Base-by-base conservation (phyloP, 2,329 filamentous ascomycete genomes). In the Colletotrichum karsti region DNA sequence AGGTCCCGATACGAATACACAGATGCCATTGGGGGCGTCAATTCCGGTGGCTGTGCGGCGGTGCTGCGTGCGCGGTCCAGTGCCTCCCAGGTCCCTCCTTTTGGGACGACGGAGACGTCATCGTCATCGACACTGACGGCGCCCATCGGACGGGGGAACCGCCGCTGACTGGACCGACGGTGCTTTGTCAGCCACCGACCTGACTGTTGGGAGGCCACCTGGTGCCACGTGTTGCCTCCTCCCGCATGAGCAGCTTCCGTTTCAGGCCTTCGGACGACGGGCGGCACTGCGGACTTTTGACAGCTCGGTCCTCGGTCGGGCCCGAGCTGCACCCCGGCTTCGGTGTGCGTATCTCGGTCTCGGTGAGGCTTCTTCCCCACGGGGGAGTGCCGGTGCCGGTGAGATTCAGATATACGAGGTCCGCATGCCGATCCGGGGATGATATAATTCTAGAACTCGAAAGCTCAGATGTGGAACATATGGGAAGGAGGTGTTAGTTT, bases 61-160 rank as follows among this genome's bases (percentile, higher is more conserved):
- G 57, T 22, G 50, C 44, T 24, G 26, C 44, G 7, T 13, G 22
- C 5, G 24, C 37, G 6, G n/a, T n/a, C n/a, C n/a, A n/a, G n/a
- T n/a, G n/a, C n/a, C n/a, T n/a, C n/a, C n/a, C n/a, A n/a, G n/a
- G n/a, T n/a, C n/a, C n/a, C n/a, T n/a, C n/a, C 13, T 10, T 20
- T 24, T 35, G 59, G 15, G 22, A 46, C 44, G 50, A 67, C 37
- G 58, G n/a, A n/a, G n/a, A n/a, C n/a, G n/a, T n/a, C n/a, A n/a
- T n/a, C 53, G 64, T 67, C 64, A 67, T 64, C 60, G 59, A 44
- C 42, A 42, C 42, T 41, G 50, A 56, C 41, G n/a, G 46, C 37
- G 41, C 41, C n/a, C 50, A 61, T 66, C 63, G 39, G 26, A 65
- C 35, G 24, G 48, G 39, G 44, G 13, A 22, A n/a, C 18, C 10